Evolutionary conservation across 1,284 basidiomycete genomes (phyloP).

Genomic region (Naganishia albida): DNA sequence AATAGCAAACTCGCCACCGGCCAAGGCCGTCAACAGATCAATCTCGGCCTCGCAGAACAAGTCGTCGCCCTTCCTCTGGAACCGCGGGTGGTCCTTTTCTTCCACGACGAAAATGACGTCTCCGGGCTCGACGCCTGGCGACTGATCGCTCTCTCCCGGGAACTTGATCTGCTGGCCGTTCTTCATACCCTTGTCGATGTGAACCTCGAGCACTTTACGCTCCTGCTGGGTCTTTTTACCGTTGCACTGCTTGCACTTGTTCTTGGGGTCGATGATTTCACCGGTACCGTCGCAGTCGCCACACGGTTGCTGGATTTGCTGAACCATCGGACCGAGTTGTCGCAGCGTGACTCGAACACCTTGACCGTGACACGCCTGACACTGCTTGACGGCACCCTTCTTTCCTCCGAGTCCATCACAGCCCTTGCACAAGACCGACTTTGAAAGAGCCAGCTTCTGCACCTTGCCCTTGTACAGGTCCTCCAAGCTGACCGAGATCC

Average conservation of each 20-base stretch:
- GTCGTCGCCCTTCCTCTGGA: conserved; percentile 92
- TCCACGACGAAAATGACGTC: conserved; percentile 98
- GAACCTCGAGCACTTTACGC: conserved; percentile 97
- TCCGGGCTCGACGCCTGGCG: conserved; percentile 84
- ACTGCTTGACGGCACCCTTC: conserved; percentile 86
- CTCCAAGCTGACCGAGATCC: conserved; percentile 92
- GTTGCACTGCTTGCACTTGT: conserved; percentile 89
- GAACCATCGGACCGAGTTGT: conserved; percentile 97
- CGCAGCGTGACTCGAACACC: conserved; percentile 89
- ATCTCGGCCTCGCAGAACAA: conserved; percentile 84
- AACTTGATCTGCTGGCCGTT: conserved; percentile 95
- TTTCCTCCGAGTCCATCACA: conserved; percentile 98
- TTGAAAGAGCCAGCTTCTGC: conserved; percentile 94
- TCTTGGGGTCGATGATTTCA: conserved; percentile 91
- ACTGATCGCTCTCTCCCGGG: conserved; percentile 93
- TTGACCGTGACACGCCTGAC: conserved; percentile 79
- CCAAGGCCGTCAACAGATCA: conserved; percentile 91
- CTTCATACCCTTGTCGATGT: conserved; percentile 99
- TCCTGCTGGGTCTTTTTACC: conserved; percentile 95
- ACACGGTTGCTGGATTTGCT: conserved; percentile 96
- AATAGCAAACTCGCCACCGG: conserved; percentile 86
- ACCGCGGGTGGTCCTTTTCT: conserved; percentile 88
- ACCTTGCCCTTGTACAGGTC: conserved; percentile 99
- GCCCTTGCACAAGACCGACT: conserved; percentile 89
- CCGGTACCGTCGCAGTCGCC: conserved; percentile 89